Percentiles rank a stretch among this genome's conserved stretches.
These are phyloP conservation scores for Termitomyces eurrhizus DNA, from an alignment of 768 basidiomycete genomes.

Conservation along the genomic window DNA sequence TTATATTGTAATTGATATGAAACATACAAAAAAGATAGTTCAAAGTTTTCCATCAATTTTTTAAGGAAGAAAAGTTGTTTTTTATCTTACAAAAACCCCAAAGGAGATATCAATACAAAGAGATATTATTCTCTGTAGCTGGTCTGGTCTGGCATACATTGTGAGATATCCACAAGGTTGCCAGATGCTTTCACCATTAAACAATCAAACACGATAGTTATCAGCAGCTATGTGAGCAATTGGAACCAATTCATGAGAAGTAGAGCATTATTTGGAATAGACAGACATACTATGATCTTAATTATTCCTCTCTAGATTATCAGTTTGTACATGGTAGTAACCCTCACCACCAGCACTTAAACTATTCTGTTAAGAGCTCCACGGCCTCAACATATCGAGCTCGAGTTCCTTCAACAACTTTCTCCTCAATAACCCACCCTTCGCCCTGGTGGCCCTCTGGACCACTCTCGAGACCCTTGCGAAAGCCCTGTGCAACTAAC, in stretches of 20 bases:
- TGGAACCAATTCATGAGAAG: background rate
- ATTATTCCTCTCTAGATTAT: background rate
- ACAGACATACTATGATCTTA: background rate
- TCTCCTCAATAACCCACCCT: conserved; percentile 77
- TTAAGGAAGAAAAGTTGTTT: no score
- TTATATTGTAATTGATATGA: no score
- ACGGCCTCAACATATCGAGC: conserved; percentile 79
- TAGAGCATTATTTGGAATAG: background rate
- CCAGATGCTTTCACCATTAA: no score
- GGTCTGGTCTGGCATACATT: no score
- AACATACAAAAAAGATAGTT: no score
- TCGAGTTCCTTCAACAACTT: conserved; percentile 74
- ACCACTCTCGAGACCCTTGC: conserved; percentile 75
- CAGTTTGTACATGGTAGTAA: background rate
- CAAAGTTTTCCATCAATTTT: no score
- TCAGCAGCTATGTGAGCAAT: no score
- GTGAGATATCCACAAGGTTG: no score
- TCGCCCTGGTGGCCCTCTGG: conserved; percentile 58
- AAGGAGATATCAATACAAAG: no score
- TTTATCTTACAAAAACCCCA: no score
- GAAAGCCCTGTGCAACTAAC: conserved; percentile 70
- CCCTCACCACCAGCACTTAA: background rate
- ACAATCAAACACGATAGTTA: no score
- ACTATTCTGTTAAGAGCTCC: conserved; percentile 41
- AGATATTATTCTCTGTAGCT: no score